A percentile compares a stretch with the other conserved stretches of the same genome.
These are phyloP conservation scores for Plasmodium vinckei DNA, from an alignment of 169 alveolate species.

Conservation along the genomic window DNA sequence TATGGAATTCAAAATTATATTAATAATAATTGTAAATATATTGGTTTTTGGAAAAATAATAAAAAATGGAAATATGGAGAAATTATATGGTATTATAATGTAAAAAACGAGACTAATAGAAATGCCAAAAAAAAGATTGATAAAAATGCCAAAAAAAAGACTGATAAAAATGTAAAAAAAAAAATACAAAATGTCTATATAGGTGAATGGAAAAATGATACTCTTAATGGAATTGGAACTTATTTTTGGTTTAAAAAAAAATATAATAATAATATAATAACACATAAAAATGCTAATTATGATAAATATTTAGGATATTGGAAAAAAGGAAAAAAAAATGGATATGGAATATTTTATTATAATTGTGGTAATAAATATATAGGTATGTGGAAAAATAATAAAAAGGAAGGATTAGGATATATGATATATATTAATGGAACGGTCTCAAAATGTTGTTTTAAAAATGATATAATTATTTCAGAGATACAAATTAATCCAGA, in stretches of 20 bases:
- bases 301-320: conserved; percentile 51
- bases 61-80: conserved; percentile 44
- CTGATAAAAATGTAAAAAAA: background rate
- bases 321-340: conserved; percentile 44
- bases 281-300: conserved; percentile 12
- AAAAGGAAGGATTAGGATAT: conserved; percentile 40
- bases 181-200: conserved; percentile 5
- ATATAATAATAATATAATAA: background rate
- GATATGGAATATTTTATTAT: conserved; percentile 49
- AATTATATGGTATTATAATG: conserved; percentile 19
- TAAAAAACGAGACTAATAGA: background rate
- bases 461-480: conserved; percentile 12
- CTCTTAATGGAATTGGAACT: conserved; percentile 28
- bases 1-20: conserved; percentile 39
- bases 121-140: background rate
- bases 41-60: conserved; percentile 46
- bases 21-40: conserved; percentile 13
- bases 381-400: conserved; percentile 60
- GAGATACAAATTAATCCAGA: conserved; percentile 9
- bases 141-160: background rate
- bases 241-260: conserved; percentile 25
- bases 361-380: conserved; percentile 43
- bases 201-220: conserved; percentile 55
- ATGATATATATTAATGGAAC: conserved; percentile 19
- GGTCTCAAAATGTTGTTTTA: conserved; percentile 6